Evolutionary conservation across 345 rosid genomes (phyloP), one percentile per base, ranked within the genome.

Genomic region (Salix udensis): DNA sequence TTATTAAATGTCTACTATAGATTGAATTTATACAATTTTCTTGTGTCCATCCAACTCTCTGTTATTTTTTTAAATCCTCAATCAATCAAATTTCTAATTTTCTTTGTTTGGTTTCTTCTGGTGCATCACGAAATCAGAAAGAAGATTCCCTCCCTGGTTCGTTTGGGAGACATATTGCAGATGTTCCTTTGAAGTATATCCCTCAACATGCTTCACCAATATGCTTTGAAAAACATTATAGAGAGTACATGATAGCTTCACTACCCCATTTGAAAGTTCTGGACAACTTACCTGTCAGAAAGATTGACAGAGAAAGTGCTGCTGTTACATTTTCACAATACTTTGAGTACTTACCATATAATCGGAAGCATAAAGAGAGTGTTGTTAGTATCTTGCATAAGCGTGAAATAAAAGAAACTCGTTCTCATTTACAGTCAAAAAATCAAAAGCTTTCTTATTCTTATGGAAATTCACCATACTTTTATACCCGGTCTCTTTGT

Each of bases 171-270:
- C 81, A 76, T 74, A 34, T 46, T 71, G 83, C 80, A 64, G 84
- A 85, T 79, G 84, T 82, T 73, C 87, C 87, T 40, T 75, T 89
- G 75, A 90, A 87, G 74, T 95, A 85, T 79, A 79, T 87, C 52
- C 83, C 97, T 24, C 70, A 81, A 46, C 86, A 81, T 75, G 88
- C 97, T 80, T 93, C 98, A 76, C 97, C 97, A 2, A 90, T 95
- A 86, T 95, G 98, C 87, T 89, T 83, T 34, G 87, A 90, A 82
- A 91, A 91, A 77, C 94, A 95, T 81, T 95, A 95, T 69, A 89
- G 96, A 85, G 94, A 91, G 46, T 95, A 76, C 84, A 86, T 90
- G 88, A 89, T 95, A 86, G 88, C 92, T 76, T 93, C 97, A 64
- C 79, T 93, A 21, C 94, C 97, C 40, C 82, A 89, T 67, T 75